These are phyloP conservation scores for Grammothele lineata DNA, from an alignment of 768 basidiomycete genomes.

Conservation along the genomic window DNA sequence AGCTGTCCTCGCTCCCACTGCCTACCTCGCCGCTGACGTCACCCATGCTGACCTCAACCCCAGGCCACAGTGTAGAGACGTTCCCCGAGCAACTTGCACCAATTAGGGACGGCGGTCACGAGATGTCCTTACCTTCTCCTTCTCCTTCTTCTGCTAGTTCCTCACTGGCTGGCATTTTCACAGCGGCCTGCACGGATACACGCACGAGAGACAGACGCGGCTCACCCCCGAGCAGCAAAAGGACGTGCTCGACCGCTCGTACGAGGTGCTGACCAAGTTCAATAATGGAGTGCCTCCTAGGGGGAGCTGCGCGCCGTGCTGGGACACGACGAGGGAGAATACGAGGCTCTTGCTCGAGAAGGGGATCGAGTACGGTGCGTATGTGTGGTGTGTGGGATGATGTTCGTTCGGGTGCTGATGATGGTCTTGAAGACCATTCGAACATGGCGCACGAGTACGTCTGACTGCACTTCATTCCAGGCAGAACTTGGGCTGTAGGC, in stretches of 20 bases:
- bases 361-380: constrained; percentile 68
- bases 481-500: no score
- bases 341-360: constrained; percentile 60
- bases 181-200: constrained; percentile 67
- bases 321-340: constrained; percentile 71
- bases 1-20: background rate
- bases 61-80: constrained; percentile 70
- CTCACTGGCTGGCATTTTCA: background rate
- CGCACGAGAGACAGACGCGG: constrained; percentile 65
- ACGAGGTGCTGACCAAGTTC: constrained; percentile 60
- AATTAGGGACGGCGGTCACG: constrained; percentile 69
- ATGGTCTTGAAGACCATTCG: constrained; percentile 57
- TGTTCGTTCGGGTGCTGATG: no score
- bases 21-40: no score
- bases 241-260: constrained; percentile 65
- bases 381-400: background rate
- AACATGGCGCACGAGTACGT: constrained; percentile 50
- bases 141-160: no score
- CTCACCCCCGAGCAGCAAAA: constrained; percentile 65
- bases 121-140: constrained; percentile 40
- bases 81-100: constrained; percentile 68
- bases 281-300: constrained; percentile 56
- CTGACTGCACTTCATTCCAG: no score
- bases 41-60: background rate
- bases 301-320: constrained; percentile 74